phyloP scores from a whole-genome alignment of 2,329 filamentous ascomycete species.

The Cladophialophora carrionii region DNA sequence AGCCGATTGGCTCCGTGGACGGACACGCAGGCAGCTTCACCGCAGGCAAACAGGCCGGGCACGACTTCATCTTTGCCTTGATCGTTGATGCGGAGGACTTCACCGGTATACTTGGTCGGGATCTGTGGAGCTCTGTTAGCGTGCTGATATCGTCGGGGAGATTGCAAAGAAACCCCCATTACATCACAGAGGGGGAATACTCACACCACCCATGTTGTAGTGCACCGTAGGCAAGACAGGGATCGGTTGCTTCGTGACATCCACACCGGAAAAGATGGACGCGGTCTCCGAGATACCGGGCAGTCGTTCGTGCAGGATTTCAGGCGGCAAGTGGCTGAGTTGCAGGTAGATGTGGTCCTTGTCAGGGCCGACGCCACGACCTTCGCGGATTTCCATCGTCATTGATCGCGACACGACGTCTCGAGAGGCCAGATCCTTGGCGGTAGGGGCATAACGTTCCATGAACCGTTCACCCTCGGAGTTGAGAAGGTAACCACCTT shows the following conservation, averaged over 20 bases:
- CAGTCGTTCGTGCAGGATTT: slow-evolving; percentile 92
- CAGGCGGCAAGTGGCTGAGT: slow-evolving; percentile 88
- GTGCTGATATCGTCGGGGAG: too few relatives aligned
- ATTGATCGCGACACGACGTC: slow-evolving; percentile 97
- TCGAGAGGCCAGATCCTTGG: slow-evolving; percentile 94
- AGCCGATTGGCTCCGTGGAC: slow-evolving; percentile 98
- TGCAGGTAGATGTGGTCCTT: slow-evolving; percentile 99
- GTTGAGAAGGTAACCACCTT: slow-evolving; percentile 97
- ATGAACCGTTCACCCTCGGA: slow-evolving; percentile 98
- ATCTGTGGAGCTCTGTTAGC: slow-evolving; percentile 53
- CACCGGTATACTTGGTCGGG: slow-evolving; percentile 93
- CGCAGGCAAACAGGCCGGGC: slow-evolving; percentile 91
- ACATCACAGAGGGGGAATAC: not conserved
- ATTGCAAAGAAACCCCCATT: not conserved
- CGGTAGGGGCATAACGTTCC: slow-evolving; percentile 96
- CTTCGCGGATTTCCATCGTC: slow-evolving; percentile 97
- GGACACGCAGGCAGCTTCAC: slow-evolving; percentile 95
- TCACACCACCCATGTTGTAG: slow-evolving; percentile 95
- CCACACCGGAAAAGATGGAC: slow-evolving; percentile 94
- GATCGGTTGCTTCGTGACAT: slow-evolving; percentile 95
- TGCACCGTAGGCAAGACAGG: slow-evolving; percentile 95
- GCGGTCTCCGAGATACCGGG: slow-evolving; percentile 98
- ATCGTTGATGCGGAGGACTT: slow-evolving; percentile 87
- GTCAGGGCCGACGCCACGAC: slow-evolving; percentile 92
- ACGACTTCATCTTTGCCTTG: slow-evolving; percentile 89